Base-by-base conservation (phyloP, 768 basidiomycete species). In the Lactarius quietus region DNA sequence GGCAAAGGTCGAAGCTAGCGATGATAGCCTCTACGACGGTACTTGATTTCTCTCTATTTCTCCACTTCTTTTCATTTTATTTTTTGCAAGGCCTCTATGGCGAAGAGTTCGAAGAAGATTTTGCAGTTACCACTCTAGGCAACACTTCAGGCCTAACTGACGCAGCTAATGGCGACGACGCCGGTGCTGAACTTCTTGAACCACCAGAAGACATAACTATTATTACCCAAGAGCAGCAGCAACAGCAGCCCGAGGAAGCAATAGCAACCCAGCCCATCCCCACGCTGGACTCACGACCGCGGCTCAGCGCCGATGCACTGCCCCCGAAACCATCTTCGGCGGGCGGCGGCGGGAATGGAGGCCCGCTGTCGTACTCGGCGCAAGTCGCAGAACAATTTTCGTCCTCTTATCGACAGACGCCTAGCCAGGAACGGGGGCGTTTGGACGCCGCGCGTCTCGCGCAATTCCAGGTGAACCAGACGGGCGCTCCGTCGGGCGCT, bases 301-400 rank as follows among this genome's bases (percentile, higher is more conserved):
- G 53, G 20, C 52, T 17, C 0, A 56, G 18, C 15, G 31, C 57
- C 7, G 61, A 38, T 28, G 38, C 67, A 10, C 63, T 70, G 5
- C 69, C 69, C 7, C 62, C 67, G 1, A 3, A 65, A 14, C 69
- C 69, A 3, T 5, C 66, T 1, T 45, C 64, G 2, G 43, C 43
- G 3, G 15, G n/a, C 15, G 36, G 9, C 58, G 73, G 71, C 20
- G 38, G 10, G 57, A 31, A 7, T 57, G 73, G 71, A 14, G 56
- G 76, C 51, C 51, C 79, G 15, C 59, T 84, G 67, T 87, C 82
- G 9, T 87, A 84, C 73, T 87, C 83, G 41, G 86, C 83, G 3
- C 87, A 85, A 74, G 83, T 85, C 57, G 86, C 84, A 18, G 84
- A 83, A 68, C 87, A 86, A 72, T 88, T 86, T 64, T 84, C 85